These are phyloP conservation scores for Aureobasidium sp. DNA, from an alignment of 2,329 filamentous ascomycete genomes.

Conservation along the genomic window DNA sequence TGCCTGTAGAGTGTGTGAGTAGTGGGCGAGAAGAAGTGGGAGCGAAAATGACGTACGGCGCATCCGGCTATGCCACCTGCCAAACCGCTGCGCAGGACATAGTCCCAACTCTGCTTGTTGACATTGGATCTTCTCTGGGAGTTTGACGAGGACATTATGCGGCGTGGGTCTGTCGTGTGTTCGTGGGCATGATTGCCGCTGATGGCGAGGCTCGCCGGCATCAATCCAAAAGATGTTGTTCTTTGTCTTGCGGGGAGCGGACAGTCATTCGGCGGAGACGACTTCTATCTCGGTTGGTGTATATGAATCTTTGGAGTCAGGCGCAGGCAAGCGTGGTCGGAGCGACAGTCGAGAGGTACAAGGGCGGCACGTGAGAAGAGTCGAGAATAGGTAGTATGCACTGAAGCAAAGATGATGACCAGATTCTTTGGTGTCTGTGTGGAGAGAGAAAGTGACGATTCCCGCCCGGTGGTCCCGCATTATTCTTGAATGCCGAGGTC, in stretches of 20 bases:
- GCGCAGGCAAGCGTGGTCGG: background rate
- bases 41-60: conserved; percentile 55
- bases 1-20: conserved; percentile 49
- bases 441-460: background rate
- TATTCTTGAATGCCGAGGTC: background rate
- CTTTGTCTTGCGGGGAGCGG: background rate
- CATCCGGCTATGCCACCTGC: conserved; percentile 89
- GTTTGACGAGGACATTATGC: conserved; percentile 30
- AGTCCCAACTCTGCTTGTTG: conserved; percentile 71
- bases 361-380: background rate
- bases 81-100: conserved; percentile 73
- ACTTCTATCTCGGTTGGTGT: background rate
- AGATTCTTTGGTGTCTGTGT: background rate
- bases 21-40: background rate
- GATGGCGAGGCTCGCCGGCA: conserved; percentile 31
- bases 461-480: background rate
- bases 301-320: background rate
- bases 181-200: conserved; percentile 28
- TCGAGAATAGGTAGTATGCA: background rate
- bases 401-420: background rate
- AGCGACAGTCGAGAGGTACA: background rate
- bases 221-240: conserved; percentile 22
- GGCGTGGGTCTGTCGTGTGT: conserved; percentile 33
- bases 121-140: conserved; percentile 44
- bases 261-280: background rate